Percentiles rank a stretch among this genome's conserved stretches.
Evolutionary conservation across 768 basidiomycete species (phyloP).

Genomic region (Sarcodon aspratus): DNA sequence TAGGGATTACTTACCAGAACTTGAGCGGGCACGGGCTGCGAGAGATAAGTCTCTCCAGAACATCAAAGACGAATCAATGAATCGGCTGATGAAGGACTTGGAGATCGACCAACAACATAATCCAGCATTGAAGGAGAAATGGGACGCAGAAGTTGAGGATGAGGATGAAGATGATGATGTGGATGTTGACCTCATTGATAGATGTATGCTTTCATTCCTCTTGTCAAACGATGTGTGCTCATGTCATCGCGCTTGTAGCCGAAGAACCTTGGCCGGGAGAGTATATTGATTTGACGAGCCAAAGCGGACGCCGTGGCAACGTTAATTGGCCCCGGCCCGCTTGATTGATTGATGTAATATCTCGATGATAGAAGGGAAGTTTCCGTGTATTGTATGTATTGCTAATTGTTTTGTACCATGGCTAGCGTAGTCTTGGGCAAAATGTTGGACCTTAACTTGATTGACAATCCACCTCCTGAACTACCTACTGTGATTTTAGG

Average conservation of each 20-base stretch:
- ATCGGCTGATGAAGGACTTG: constrained; percentile 70
- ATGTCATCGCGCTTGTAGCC: constrained; percentile 26
- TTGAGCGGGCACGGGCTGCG: constrained; percentile 54
- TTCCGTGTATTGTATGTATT: constrained; percentile 2
- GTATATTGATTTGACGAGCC: constrained; percentile 59
- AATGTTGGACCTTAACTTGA: neutral
- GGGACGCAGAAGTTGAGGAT: constrained; percentile 49
- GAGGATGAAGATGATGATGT: constrained; percentile 37
- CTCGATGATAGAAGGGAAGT: neutral
- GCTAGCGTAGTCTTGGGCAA: constrained; percentile 6
- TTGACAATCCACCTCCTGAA: neutral
- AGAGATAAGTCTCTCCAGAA: constrained; percentile 55
- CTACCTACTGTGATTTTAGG: neutral
- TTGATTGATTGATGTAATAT: constrained; percentile 18
- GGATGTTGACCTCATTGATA: constrained; percentile 54
- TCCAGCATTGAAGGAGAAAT: constrained; percentile 49
- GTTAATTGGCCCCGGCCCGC: constrained; percentile 68
- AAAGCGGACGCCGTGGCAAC: constrained; percentile 39
- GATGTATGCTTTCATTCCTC: constrained; percentile 35
- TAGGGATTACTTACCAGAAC: constrained; percentile 89
- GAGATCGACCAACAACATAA: constrained; percentile 58
- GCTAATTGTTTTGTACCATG: constrained; percentile 1
- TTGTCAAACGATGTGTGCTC: constrained; percentile 1
- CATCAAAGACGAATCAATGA: constrained; percentile 67
- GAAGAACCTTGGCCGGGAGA: constrained; percentile 63